phyloP scores from a whole-genome alignment of 306 rosid genomes.

The Phaseolus lunatus region DNA sequence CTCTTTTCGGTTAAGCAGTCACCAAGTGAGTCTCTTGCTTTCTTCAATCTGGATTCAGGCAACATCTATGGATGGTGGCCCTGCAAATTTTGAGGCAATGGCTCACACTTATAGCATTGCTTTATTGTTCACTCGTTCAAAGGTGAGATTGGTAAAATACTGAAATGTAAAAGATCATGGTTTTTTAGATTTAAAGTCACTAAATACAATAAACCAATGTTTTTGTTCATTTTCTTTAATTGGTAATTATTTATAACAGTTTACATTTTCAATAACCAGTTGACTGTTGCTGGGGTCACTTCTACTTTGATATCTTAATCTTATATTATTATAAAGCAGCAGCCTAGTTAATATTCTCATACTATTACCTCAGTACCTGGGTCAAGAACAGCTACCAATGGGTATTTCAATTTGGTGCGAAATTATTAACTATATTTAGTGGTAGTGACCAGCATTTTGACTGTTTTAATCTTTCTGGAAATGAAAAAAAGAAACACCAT shows the following conservation, averaged over 20 bases:
- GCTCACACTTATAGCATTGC: conserved; percentile 82
- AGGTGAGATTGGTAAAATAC: conserved; percentile 61
- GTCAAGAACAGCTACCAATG: conserved; percentile 14
- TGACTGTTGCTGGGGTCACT: neutral
- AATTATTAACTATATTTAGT: conserved; percentile 28
- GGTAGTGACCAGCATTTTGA: conserved; percentile 19
- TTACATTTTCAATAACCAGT: conserved; percentile 8
- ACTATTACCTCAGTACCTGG: neutral
- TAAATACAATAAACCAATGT: conserved; percentile 17
- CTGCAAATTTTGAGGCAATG: conserved; percentile 91
- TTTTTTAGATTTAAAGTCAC: conserved; percentile 24
- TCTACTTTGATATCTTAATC: conserved; percentile 21
- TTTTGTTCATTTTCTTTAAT: conserved; percentile 8
- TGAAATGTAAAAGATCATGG: conserved; percentile 27
- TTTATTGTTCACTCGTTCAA: conserved; percentile 76
- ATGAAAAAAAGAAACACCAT: neutral
- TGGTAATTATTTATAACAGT: conserved; percentile 4
- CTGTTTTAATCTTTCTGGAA: conserved; percentile 24
- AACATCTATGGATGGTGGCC: conserved; percentile 71
- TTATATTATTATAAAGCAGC: neutral
- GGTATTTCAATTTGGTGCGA: conserved; percentile 32
- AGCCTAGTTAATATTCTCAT: conserved; percentile 28
- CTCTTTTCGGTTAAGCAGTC: conserved; percentile 86
- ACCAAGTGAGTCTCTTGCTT: conserved; percentile 93
- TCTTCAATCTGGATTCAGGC: conserved; percentile 99